Evolutionary conservation across 805 yeast species (phyloP).

Genomic region (Pichia gijzeniarum): DNA sequence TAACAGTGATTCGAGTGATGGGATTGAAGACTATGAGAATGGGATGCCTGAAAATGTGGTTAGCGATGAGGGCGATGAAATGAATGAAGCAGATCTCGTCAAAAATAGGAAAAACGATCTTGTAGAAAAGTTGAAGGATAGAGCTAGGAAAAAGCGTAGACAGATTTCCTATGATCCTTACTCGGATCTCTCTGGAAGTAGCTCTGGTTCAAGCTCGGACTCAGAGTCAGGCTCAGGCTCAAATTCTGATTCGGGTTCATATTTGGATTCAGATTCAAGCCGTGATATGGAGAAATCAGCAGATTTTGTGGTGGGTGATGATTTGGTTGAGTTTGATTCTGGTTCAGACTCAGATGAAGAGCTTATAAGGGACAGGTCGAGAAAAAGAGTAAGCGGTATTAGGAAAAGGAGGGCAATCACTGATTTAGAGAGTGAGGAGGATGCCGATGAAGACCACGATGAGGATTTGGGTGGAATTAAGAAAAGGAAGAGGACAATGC

Average conservation of each 20-base stretch:
- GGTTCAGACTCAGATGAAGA: conserved; percentile 2
- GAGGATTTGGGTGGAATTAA: neutral
- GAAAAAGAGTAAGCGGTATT: no score
- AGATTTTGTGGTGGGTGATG: conserved; percentile 3
- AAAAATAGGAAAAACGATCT: neutral
- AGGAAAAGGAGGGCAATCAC: neutral
- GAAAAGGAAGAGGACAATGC: neutral
- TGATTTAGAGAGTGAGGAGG: no score
- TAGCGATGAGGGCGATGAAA: neutral
- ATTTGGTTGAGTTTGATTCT: conserved; percentile 3
- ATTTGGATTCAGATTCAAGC: neutral
- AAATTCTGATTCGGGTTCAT: neutral
- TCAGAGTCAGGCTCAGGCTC: neutral
- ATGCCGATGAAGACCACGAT: no score
- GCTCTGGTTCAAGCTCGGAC: neutral
- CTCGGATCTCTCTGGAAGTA: no score
- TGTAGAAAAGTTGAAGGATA: neutral
- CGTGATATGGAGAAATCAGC: neutral
- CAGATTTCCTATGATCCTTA: neutral
- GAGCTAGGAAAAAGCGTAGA: neutral
- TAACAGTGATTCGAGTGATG: neutral
- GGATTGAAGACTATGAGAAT: neutral
- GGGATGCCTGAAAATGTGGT: neutral
- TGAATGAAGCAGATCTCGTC: neutral
- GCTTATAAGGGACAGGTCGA: neutral